These are phyloP conservation scores for Daldinia sp. DNA, from an alignment of 2,329 filamentous ascomycete species.

Conservation along the genomic window DNA sequence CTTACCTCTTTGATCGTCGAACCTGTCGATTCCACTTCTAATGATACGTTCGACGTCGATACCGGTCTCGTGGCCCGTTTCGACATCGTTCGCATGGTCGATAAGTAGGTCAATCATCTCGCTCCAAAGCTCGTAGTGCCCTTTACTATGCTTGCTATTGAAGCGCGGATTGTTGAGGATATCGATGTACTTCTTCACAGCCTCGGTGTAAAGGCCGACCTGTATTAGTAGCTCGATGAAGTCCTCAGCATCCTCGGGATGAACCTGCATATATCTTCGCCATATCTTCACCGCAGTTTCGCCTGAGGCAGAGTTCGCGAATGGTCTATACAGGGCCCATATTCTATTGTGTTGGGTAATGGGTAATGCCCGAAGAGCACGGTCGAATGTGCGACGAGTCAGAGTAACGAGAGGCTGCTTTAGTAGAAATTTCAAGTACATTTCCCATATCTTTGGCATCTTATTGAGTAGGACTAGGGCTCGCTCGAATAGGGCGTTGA, in stretches of 20 bases:
- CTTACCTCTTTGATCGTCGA: constrained; percentile 93
- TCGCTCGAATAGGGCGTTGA: constrained; percentile 93
- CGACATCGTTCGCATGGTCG: constrained; percentile 86
- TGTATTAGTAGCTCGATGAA: constrained; percentile 91
- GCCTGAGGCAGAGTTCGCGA: constrained; percentile 90
- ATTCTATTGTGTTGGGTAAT: constrained; percentile 96
- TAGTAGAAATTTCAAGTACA: constrained; percentile 92
- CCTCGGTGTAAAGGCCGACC: constrained; percentile 87
- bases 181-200: constrained; percentile 89
- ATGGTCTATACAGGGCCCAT: constrained; percentile 91
- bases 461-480: constrained; percentile 95
- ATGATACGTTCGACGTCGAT: constrained; percentile 95
- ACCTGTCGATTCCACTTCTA: constrained; percentile 88
- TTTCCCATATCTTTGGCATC: constrained; percentile 98
- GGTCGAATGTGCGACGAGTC: constrained; percentile 89
- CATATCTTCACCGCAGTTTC: constrained; percentile 93
- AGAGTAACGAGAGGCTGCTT: constrained; percentile 91
- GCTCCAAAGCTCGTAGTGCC: constrained; percentile 95
- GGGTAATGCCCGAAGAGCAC: constrained; percentile 89
- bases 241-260: constrained; percentile 94
- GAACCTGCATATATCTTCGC: constrained; percentile 96
- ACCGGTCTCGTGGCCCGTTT: constrained; percentile 82
- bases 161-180: constrained; percentile 92
- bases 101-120: constrained; percentile 97
- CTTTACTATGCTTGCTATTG: constrained; percentile 91